Evolutionary conservation across 371 early-diverging fungal genomes (phyloP).

Genomic region (Mucor piriformis): DNA sequence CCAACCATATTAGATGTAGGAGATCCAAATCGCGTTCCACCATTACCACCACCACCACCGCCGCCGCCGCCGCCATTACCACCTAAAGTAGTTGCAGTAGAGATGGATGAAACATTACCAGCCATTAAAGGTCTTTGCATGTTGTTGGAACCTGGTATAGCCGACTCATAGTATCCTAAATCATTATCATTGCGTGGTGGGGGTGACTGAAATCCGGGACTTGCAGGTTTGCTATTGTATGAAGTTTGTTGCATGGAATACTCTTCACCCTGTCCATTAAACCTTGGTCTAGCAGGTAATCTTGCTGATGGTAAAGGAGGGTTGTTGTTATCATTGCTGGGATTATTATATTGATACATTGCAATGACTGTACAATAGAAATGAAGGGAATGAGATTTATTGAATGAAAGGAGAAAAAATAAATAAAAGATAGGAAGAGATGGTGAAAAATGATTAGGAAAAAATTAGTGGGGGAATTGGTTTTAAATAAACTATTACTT

Average conservation of each 20-base stretch:
- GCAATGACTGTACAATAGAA: background rate
- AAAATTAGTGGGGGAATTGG: background rate
- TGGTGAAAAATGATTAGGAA: background rate
- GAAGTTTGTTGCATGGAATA: conserved; percentile 25
- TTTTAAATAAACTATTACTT: conserved; percentile 17
- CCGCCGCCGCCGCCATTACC: background rate
- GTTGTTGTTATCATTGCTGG: conserved; percentile 12
- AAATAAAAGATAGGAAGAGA: conserved; percentile 5
- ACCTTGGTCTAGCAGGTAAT: conserved; percentile 20
- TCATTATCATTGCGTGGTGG: conserved; percentile 4
- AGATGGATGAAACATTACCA: conserved; percentile 6
- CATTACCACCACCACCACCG: background rate
- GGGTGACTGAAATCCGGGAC: background rate
- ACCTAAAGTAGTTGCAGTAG: conserved; percentile 7
- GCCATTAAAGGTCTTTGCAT: conserved; percentile 17
- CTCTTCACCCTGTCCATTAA: conserved; percentile 23
- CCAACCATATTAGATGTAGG: conserved; percentile 25
- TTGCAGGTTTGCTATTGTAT: conserved; percentile 1
- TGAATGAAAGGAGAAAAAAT: background rate
- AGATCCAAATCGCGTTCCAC: conserved; percentile 5
- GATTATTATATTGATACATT: conserved; percentile 24
- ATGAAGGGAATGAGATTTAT: background rate
- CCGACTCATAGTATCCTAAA: conserved; percentile 21
- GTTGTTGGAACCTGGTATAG: conserved; percentile 15
- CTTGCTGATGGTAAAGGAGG: conserved; percentile 22